These are phyloP conservation scores for Sphagnurus paluster DNA, from an alignment of 1,284 basidiomycete species.

Conservation along the genomic window DNA sequence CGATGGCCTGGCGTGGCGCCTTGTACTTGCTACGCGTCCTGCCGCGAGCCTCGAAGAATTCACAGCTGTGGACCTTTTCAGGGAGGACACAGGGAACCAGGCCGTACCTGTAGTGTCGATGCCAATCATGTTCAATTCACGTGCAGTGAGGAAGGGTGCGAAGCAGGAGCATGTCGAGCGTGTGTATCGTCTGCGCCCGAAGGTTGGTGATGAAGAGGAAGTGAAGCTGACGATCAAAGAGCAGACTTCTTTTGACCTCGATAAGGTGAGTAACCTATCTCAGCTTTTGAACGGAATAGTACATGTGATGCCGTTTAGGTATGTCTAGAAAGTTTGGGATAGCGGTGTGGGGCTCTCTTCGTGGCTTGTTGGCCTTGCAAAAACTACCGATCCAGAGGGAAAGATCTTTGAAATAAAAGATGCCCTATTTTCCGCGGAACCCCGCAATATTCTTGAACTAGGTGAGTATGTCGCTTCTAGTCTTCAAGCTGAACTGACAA, in stretches of 20 bases:
- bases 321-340: constrained; percentile 86
- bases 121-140: constrained; percentile 54
- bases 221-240: constrained; percentile 59
- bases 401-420: constrained; percentile 22
- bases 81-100: constrained; percentile 31
- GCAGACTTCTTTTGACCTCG: constrained; percentile 84
- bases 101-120: constrained; percentile 66
- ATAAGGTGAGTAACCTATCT: constrained; percentile 62
- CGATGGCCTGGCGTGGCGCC: constrained; percentile 60
- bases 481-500: neutral
- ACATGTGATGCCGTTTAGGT: constrained; percentile 27
- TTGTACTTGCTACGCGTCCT: constrained; percentile 51
- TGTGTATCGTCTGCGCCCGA: constrained; percentile 45
- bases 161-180: constrained; percentile 78
- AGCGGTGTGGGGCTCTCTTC: constrained; percentile 81
- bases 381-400: neutral
- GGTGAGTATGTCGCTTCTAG: constrained; percentile 46
- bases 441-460: constrained; percentile 59
- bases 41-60: constrained; percentile 19
- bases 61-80: constrained; percentile 35
- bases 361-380: constrained; percentile 53
- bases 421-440: constrained; percentile 39
- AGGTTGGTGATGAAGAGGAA: constrained; percentile 14
- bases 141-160: constrained; percentile 21
- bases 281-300: neutral